Evolutionary conservation across 805 yeast genomes (phyloP).

Genomic region (Wickerhamiella occidentalis): DNA sequence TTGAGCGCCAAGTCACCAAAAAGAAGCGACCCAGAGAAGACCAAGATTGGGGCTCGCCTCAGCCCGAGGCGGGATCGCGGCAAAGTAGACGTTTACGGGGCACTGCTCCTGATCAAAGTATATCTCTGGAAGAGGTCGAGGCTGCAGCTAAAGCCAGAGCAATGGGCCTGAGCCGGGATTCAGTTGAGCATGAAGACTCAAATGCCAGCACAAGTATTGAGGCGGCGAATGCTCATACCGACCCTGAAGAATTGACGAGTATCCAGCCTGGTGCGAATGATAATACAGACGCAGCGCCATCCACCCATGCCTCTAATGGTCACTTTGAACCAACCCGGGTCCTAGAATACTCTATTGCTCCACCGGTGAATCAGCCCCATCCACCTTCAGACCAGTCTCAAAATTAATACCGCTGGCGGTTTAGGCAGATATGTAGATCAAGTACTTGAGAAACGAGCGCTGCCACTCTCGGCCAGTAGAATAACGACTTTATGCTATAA

Average conservation of each 20-base stretch:
- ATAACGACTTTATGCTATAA: background rate
- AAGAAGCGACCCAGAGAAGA: conserved; percentile 53
- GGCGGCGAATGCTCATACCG: no score
- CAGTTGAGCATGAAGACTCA: no score
- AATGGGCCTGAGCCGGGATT: background rate
- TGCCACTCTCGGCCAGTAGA: background rate
- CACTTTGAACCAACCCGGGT: background rate
- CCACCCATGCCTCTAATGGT: background rate
- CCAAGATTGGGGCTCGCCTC: conserved; percentile 25
- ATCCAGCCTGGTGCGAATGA: no score
- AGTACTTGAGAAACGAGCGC: no score
- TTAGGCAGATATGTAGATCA: background rate
- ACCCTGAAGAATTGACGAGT: no score
- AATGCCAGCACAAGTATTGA: no score
- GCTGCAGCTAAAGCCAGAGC: background rate
- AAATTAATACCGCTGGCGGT: background rate
- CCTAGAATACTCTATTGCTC: background rate
- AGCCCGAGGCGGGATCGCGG: conserved; percentile 6
- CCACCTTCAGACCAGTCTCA: background rate
- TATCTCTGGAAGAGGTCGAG: conserved; percentile 7
- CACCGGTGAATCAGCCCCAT: background rate
- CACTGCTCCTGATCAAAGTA: background rate
- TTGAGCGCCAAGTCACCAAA: conserved; percentile 22
- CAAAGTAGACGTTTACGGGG: conserved; percentile 12
- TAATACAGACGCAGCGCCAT: no score